Conservation (phyloP, 208 protist species). For the Wallacemonas sp. region DNA sequence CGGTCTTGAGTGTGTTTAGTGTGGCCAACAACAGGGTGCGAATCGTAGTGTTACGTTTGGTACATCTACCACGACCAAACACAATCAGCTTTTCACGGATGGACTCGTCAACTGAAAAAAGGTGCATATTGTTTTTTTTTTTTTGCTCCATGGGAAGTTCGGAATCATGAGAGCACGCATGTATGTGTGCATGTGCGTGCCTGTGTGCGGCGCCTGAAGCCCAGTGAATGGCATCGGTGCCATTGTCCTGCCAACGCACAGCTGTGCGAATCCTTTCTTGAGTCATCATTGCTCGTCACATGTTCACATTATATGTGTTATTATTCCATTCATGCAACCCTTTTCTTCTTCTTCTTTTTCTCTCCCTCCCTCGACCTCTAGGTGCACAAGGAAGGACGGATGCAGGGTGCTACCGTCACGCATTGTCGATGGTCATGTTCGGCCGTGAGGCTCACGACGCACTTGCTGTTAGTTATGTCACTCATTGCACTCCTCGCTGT, state of each 20-base stretch:
- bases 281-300: background rate
- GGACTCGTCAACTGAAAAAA: background rate
- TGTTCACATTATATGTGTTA: background rate
- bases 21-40: too few species aligned
- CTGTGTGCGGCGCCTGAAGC: too few species aligned
- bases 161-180: too few species aligned
- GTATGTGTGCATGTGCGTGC: too few species aligned
- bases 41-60: too few species aligned
- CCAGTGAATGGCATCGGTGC: too few species aligned
- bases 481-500: background rate
- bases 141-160: constrained; percentile 9
- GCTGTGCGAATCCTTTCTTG: constrained; percentile 2
- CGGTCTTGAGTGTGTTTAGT: too few species aligned
- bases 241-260: too few species aligned
- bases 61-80: too few species aligned
- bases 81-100: too few species aligned
- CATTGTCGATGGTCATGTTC: too few species aligned
- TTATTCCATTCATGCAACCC: constrained; percentile 9
- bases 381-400: background rate
- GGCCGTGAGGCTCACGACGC: background rate
- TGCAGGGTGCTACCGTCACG: background rate
- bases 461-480: background rate
- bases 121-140: background rate
- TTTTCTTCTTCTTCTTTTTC: constrained; percentile 16
- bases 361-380: background rate